phyloP scores from a whole-genome alignment of 208 protist genomes.

The Angomonas desouzai region DNA sequence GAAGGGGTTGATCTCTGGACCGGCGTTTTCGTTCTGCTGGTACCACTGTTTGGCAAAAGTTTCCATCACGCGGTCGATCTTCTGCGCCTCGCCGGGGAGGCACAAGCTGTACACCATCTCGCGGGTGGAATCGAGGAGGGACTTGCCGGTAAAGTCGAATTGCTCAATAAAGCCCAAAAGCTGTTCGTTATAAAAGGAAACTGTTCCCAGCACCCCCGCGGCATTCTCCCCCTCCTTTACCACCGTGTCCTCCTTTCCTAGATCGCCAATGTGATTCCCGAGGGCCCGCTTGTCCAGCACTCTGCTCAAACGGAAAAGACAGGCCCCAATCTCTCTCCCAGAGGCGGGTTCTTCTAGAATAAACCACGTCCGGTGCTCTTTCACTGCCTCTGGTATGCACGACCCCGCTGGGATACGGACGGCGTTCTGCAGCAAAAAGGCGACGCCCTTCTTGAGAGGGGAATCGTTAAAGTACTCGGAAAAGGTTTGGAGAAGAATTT shows the following conservation, averaged over 20 bases:
- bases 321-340: constrained; percentile 73
- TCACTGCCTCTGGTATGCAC: not conserved
- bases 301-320: constrained; percentile 65
- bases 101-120: constrained; percentile 80
- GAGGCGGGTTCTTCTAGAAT: constrained; percentile 58
- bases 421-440: constrained; percentile 65
- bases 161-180: constrained; percentile 72
- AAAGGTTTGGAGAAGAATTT: constrained; percentile 59
- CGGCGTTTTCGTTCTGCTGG: constrained; percentile 39
- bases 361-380: constrained; percentile 33
- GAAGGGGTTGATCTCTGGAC: constrained; percentile 74
- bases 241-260: constrained; percentile 41
- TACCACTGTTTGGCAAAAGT: constrained; percentile 82
- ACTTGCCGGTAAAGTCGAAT: constrained; percentile 76
- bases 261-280: constrained; percentile 86
- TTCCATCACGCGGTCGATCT: constrained; percentile 93
- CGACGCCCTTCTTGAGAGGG: constrained; percentile 73
- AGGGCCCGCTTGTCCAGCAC: constrained; percentile 83
- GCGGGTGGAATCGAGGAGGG: constrained; percentile 74
- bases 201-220: constrained; percentile 35
- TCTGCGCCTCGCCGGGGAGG: constrained; percentile 91
- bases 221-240: not conserved
- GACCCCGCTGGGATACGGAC: constrained; percentile 32
- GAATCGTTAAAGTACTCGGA: constrained; percentile 55
- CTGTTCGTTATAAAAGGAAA: constrained; percentile 70